Conservation (phyloP, 345 rosid species). For the Gossypium raimondii region DNA sequence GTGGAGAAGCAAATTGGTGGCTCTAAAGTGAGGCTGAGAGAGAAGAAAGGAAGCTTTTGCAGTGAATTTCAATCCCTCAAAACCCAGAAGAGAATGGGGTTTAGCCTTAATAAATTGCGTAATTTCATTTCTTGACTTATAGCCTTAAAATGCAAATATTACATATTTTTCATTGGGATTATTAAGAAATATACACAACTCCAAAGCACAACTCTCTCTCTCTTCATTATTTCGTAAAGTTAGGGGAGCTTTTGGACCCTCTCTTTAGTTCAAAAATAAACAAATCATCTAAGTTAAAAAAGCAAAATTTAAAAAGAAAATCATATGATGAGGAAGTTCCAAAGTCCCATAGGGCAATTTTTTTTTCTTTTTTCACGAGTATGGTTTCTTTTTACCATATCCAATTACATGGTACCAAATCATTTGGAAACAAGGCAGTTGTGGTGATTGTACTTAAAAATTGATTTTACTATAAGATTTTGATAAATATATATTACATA, state of each 20-base stretch:
- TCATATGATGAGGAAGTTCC: constrained; percentile 20
- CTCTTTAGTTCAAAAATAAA: background rate
- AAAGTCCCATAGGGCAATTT: background rate
- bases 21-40: background rate
- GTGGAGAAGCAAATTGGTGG: constrained; percentile 9
- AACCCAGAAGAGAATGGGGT: constrained; percentile 35
- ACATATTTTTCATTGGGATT: background rate
- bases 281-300: constrained; percentile 1
- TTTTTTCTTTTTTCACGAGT: constrained; percentile 1
- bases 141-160: background rate
- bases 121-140: background rate
- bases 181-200: background rate
- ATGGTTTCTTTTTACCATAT: constrained; percentile 3
- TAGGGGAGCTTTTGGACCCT: constrained; percentile 5
- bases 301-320: background rate
- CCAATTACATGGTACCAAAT: background rate
- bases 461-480: background rate
- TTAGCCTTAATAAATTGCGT: background rate
- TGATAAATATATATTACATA: no score
- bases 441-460: background rate
- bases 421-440: background rate
- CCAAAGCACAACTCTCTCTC: constrained; percentile 17
- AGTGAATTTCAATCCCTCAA: constrained; percentile 17
- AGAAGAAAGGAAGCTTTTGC: constrained; percentile 14
- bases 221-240: constrained; percentile 44